phyloP scores from a whole-genome alignment of 148 eudicot species.

The Euryodendron excelsum region DNA sequence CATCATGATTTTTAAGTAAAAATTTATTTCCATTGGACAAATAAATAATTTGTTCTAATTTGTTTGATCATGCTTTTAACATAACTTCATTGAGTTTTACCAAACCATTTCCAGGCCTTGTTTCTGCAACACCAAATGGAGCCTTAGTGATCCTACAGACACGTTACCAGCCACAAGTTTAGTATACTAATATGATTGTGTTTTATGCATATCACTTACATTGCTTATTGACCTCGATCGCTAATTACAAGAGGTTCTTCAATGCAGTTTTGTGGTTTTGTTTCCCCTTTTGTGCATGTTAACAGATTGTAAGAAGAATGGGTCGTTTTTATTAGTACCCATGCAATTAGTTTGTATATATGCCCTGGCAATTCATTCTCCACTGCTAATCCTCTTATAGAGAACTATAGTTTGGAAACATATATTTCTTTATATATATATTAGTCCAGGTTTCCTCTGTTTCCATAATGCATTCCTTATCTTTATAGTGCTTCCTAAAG shows the following conservation, averaged over 20 bases:
- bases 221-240: background rate
- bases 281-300: background rate
- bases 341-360: background rate
- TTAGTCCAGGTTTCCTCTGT: background rate
- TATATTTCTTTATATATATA: background rate
- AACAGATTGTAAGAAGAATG: background rate
- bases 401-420: background rate
- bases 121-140: background rate
- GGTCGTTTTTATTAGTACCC: background rate
- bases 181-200: background rate
- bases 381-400: background rate
- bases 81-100: background rate
- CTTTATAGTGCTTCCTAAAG: background rate
- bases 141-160: background rate
- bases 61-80: background rate
- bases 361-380: background rate
- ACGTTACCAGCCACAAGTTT: background rate
- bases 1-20: background rate
- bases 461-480: background rate
- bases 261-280: background rate
- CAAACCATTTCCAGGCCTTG: constrained; percentile 4
- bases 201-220: background rate
- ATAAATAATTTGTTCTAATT: background rate
- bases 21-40: background rate
- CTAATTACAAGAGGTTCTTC: background rate